Base-by-base conservation (phyloP, 768 basidiomycete genomes). In the Rhodotorula babjevae region DNA sequence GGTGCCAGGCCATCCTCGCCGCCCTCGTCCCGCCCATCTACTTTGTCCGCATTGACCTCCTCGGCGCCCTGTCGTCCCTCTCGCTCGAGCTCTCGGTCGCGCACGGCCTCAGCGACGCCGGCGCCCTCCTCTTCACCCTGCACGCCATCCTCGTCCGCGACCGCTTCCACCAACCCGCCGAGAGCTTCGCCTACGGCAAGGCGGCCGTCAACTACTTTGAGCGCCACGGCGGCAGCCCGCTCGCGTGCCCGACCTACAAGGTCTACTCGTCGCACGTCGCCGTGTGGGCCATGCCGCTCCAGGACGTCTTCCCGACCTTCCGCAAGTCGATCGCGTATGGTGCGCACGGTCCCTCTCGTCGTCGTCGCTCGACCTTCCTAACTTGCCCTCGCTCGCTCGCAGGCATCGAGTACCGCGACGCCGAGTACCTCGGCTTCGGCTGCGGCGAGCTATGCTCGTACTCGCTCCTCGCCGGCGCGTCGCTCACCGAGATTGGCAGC, bases 171-270 rank as follows among this genome's bases (percentile, higher is more conserved):
- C 56, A 75, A 53, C 12, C 25, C 1, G 19, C 9, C 11, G 67
- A 72, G 15, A 42, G 57, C 14, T 53, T 66, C 27, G 67, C 70
- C 21, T 69, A 71, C 33, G 74, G 74, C 50, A 36, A 69, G 50
- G 56, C 50, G 11, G 74, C 74, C 0, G 46, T 75, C 62, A 33
- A 50, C 6, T 75, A 61, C 62, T 68, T 75, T 47, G 68, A 68
- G 58, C 61, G 40, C 11, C n/a, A 69, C 65, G 67, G 68, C 29
- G 70, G 70, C 0, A 63, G 67, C 15, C 61, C 67, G 16, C 62
- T 71, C 40, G 70, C 70, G 1, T 75, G 74, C 33, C 67, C 74
- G 46, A 72, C 70, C 15, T 75, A 69, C 70, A 75, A 75, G 64
- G 74, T 75, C 9, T 71, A 63, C 50, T 64, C 69, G 44, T 58